Conservation (phyloP, 2,329 filamentous ascomycete species). For the Cordyceps javanica region DNA sequence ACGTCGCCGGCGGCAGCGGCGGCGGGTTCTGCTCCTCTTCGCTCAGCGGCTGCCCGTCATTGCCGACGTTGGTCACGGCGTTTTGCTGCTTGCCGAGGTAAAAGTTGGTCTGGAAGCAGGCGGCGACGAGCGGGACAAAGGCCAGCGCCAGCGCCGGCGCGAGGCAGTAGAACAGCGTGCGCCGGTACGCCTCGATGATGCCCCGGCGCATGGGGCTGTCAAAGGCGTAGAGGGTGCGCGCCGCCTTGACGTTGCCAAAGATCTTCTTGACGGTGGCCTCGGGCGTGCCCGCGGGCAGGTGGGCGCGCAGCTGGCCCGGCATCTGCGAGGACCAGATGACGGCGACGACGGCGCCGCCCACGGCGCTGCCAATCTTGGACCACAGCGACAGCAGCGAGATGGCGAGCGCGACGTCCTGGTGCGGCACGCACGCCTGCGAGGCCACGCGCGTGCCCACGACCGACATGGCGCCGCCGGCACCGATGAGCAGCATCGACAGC, state of each 20-base stretch:
- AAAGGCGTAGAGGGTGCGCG: constrained; percentile 13
- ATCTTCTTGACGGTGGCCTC: too few species aligned
- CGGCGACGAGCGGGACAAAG: constrained; percentile 27
- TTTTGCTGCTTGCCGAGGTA: constrained; percentile 27
- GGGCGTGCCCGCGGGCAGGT: too few species aligned
- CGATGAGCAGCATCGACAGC: too few species aligned
- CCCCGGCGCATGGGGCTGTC: constrained; percentile 18
- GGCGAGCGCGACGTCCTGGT: too few species aligned
- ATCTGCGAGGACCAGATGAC: too few species aligned
- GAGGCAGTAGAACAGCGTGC: constrained; percentile 29
- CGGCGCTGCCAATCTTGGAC: too few species aligned
- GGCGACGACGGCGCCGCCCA: constrained; percentile 34
- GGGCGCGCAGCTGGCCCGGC: too few species aligned
- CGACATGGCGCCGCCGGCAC: too few species aligned
- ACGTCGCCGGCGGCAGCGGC: constrained; percentile 16
- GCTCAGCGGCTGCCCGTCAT: constrained; percentile 20
- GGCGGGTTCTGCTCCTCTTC: constrained; percentile 18
- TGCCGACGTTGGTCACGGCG: constrained; percentile 23
- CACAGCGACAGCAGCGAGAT: too few species aligned
- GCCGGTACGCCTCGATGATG: constrained; percentile 25
- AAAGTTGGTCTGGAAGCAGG: constrained; percentile 33
- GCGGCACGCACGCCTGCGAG: too few species aligned
- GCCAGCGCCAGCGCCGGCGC: constrained; percentile 26
- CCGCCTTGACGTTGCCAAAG: too few species aligned
- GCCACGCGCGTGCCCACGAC: too few species aligned